Percentiles rank a stretch among this genome's conserved stretches.
Conservation (phyloP, 2,329 filamentous ascomycete species). For the Monosporascus cannonballus region DNA sequence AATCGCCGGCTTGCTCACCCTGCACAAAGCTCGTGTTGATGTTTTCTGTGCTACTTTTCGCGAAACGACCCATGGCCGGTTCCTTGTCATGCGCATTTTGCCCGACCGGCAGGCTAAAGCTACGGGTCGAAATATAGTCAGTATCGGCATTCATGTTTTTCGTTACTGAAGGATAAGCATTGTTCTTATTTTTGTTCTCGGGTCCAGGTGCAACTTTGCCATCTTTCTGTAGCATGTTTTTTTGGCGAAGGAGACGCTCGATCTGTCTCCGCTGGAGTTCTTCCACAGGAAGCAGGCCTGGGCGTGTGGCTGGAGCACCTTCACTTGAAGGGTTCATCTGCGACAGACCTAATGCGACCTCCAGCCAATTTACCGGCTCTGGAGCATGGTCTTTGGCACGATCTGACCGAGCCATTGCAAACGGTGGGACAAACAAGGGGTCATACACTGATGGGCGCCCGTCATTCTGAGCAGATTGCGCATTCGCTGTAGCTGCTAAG, state of each 20-base stretch:
- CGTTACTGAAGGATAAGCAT: neutral
- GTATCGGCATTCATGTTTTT: constrained; percentile 16
- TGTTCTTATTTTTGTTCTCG: neutral
- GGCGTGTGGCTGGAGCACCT: constrained; percentile 6
- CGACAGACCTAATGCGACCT: neutral
- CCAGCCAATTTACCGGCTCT: neutral
- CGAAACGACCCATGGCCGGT: constrained; percentile 34
- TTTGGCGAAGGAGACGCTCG: constrained; percentile 29
- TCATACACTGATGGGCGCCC: constrained; percentile 44
- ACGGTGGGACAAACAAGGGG: constrained; percentile 13
- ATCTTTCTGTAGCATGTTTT: constrained; percentile 4
- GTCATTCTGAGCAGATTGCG: constrained; percentile 17
- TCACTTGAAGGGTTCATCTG: constrained; percentile 22
- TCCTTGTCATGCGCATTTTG: constrained; percentile 35
- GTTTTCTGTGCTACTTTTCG: constrained; percentile 48
- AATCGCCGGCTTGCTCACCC: constrained; percentile 37
- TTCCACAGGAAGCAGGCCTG: constrained; percentile 30
- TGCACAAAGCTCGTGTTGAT: constrained; percentile 57
- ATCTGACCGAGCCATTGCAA: constrained; percentile 2
- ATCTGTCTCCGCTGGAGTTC: constrained; percentile 32
- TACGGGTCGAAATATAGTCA: constrained; percentile 32
- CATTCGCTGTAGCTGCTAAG: constrained; percentile 11
- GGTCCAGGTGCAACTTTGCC: neutral
- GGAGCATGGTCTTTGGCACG: constrained; percentile 1
- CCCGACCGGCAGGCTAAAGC: constrained; percentile 45